Conservation (phyloP, 495 filamentous ascomycete species). For the Penicillium cosmopolitanum region DNA sequence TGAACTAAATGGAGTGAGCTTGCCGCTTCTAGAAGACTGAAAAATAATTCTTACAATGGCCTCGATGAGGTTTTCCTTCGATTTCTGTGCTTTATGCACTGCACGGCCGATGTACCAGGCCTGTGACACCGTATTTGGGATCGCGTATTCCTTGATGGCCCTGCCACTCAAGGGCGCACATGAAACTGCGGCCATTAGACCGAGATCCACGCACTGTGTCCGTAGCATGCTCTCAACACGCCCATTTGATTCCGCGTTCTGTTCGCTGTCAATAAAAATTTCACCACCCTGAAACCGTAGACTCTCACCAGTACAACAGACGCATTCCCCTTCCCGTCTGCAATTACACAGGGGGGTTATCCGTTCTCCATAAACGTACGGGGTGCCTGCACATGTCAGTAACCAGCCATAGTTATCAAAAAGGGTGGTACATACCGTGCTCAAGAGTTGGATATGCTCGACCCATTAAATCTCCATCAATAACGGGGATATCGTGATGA, state of each 20-base stretch:
- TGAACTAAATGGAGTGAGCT: constrained; percentile 13
- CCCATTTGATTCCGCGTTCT: constrained; percentile 35
- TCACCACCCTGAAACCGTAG: not conserved
- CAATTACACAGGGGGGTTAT: constrained; percentile 36
- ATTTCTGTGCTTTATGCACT: constrained; percentile 45
- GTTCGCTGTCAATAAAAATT: not conserved
- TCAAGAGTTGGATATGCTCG: constrained; percentile 36
- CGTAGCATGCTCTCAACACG: constrained; percentile 35
- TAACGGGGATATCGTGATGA: constrained; percentile 34
- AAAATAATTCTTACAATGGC: constrained; percentile 49
- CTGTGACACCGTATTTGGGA: constrained; percentile 43
- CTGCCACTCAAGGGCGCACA: constrained; percentile 32
- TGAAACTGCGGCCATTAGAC: constrained; percentile 28
- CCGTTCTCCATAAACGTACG: constrained; percentile 34
- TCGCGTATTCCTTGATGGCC: constrained; percentile 32
- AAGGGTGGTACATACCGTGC: constrained; percentile 18
- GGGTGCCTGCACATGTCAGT: constrained; percentile 17
- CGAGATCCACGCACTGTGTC: constrained; percentile 33
- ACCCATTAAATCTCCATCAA: constrained; percentile 47
- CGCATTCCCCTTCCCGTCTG: constrained; percentile 37
- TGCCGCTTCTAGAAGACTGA: too few relatives aligned
- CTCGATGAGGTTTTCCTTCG: constrained; percentile 54
- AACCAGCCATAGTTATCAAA: not conserved
- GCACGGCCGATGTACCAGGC: constrained; percentile 51
- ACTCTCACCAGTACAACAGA: constrained; percentile 23